Conservation (phyloP, 495 filamentous ascomycete species). For the Penicillium mononematosum region DNA sequence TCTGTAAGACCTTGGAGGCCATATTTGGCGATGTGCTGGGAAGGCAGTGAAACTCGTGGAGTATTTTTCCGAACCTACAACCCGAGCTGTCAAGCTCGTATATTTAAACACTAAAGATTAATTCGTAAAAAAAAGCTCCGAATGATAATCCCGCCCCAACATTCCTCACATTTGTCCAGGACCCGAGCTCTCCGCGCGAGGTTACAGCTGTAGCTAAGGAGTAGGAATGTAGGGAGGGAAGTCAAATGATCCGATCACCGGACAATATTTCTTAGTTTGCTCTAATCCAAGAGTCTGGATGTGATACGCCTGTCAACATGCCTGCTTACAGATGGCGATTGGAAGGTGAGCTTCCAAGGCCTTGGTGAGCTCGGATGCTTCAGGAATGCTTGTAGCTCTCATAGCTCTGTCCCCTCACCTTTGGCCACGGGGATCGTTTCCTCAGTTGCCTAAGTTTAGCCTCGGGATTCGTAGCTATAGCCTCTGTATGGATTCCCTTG, state of each 20-base stretch:
- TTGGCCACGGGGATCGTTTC: slow-evolving; percentile 8
- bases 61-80: slow-evolving; percentile 3
- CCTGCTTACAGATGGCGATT: slow-evolving; percentile 6
- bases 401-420: slow-evolving; percentile 12
- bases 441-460: slow-evolving; percentile 3
- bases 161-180: slow-evolving; percentile 20
- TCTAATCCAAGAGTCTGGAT: background rate
- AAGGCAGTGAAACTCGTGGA: slow-evolving; percentile 3
- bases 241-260: slow-evolving; percentile 19
- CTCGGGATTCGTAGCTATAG: background rate
- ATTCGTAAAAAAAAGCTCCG: slow-evolving; percentile 14
- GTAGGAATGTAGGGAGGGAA: slow-evolving; percentile 24
- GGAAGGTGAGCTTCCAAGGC: slow-evolving; percentile 3
- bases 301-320: slow-evolving; percentile 11
- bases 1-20: slow-evolving; percentile 10
- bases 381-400: slow-evolving; percentile 12
- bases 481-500: slow-evolving; percentile 10
- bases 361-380: slow-evolving; percentile 7
- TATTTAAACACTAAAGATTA: slow-evolving; percentile 11
- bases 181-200: slow-evolving; percentile 14
- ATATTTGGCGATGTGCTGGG: slow-evolving; percentile 1
- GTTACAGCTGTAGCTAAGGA: slow-evolving; percentile 16
- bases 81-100: slow-evolving; percentile 12
- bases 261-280: slow-evolving; percentile 1
- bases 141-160: slow-evolving; percentile 14